Base-by-base conservation (phyloP, 2,329 filamentous ascomycete species). In the Aspergillus udagawae region DNA sequence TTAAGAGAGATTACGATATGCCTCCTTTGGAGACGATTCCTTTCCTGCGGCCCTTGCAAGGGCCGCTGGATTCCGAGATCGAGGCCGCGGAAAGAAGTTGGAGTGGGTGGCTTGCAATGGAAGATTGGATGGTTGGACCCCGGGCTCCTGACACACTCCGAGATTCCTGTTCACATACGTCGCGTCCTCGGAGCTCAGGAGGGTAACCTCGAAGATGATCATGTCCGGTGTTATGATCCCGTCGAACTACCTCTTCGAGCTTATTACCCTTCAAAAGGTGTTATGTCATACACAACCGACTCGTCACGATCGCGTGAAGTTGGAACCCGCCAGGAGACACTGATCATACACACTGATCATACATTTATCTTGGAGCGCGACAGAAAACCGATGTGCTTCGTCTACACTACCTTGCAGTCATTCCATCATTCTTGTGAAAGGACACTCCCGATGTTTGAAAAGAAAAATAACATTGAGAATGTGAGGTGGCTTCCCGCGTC, bases 121-220 rank as follows among this genome's bases (percentile, higher is more conserved):
- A 96, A 74, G 93, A 97, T 73, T 97, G 93, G 93, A 96, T 96
- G 92, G 79, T 97, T n/a, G 92, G 92, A 2, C 89, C 90, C 1
- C 80, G 90, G 60, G 87, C 88, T 32, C 89, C 88, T 6, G 79
- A 80, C 60, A 63, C 64, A 5, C 65, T 77, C 23, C 67, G 68
- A 48, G 75, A 75, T 52, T 73, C 72, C 3, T 72, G 70, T 3
- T 75, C 74, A 32, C 69, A 70, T 29, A 63, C 64, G 25, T 73
- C 73, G 27, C 67, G 67, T 54, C 65, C 69, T 28, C 67, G 69
- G 38, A 72, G 70, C 58, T 55, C 70, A 12, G 66, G 69, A 47
- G 67, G 65, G 32, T 73, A 49, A 66, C 44, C 14, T 38, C 12
- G 23, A 44, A 29, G n/a, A n/a, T n/a, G 55, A 29, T 42, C 17